Base-by-base conservation (phyloP, 768 basidiomycete genomes). In the Pholiota microspora region DNA sequence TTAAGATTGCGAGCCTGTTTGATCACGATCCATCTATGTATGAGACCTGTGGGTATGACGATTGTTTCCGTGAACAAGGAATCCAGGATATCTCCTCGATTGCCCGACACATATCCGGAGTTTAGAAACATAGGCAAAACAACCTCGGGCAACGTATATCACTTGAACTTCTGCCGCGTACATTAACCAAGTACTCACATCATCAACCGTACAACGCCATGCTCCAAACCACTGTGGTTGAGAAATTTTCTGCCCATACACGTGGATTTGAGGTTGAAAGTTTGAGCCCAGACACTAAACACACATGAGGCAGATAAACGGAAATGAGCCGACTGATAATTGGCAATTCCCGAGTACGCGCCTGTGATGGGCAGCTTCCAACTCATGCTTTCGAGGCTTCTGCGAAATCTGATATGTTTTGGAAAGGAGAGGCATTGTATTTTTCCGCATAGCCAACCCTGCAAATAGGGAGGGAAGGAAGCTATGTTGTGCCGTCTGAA, bases 1-100 rank as follows among this genome's bases (percentile, higher is more conserved):
- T 67, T 64, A 64, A 64, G 63, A 65, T 65, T 67, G 36, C 53
- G 53, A 61, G 51, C 44, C 40, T 38, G 54, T 47, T 57, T 54
- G 38, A 56, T 63, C 59, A 57, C 61, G 58, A 59, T 56, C 51
- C 54, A 42, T 51, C 56, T 57, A 42, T 38, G 45, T 46, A 42
- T 57, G 56, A 32, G 31, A 45, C 28, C 35, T 55, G 13, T 35
- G 54, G 51, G 42, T 40, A 29, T 32, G 45, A n/a, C 31, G 40
- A n/a, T 18, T 49, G 45, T 24, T 45, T 45, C 46, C 18, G 36
- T 32, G 23, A 47, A 49, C 24, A 32, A 35, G 24, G 23, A 24
- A 38, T 49, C 25, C 29, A 42, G 40, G 35, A 36, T 47, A 54
- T 55, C 56, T 55, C 34, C 25, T 28, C 36, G 49, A 16, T 12